Base-by-base conservation (phyloP, 805 yeast species). In the Blastobotrys muscicola region DNA sequence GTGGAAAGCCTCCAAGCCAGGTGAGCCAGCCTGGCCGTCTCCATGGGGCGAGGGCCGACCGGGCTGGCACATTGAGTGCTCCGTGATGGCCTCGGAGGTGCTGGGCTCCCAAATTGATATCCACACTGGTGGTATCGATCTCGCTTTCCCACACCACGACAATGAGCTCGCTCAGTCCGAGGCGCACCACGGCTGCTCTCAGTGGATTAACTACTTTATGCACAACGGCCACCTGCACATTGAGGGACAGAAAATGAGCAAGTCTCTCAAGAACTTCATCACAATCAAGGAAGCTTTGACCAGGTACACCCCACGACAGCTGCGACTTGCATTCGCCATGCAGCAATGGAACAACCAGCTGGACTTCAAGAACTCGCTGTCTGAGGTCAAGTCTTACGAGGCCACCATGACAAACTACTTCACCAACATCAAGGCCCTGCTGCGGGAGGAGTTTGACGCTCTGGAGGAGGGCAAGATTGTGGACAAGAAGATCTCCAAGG, bases 11-110 rank as follows among this genome's bases (percentile, higher is more conserved):
- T 83, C 95, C 6, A 92, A 92, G 61, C 90, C 95, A 6, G 98
- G 98, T 55, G 98, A 92, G 67, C 98, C 98, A 16, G 75, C 78
- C 39, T 92, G 97, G 97, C 75, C 72, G 4, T 85, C 96, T 2
- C 89, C 90, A 23, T 92, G 97, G 97, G 98, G 98, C 20, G 71
- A 71, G 46, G 98, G 98, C 42, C 81, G 98, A 62, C 98, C 98
- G 10, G 98, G 98, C 3, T 92, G 98, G 98, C 98, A 92, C 62
- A 92, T 92, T 62, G 98, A 92, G 67, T 92, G 98, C 73, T 87
- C 97, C 7, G 98, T 92, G 14, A 92, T 92, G 98, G 97, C 97
- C 1, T 75, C 87, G 42, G 94, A 87, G 53, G 74, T 89, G 38
- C 72, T 84, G 33, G 97, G 97, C 3, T 65, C 75, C 14, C 71